phyloP scores from a whole-genome alignment of 2,329 filamentous ascomycete genomes.

The Stemphylium beticola region DNA sequence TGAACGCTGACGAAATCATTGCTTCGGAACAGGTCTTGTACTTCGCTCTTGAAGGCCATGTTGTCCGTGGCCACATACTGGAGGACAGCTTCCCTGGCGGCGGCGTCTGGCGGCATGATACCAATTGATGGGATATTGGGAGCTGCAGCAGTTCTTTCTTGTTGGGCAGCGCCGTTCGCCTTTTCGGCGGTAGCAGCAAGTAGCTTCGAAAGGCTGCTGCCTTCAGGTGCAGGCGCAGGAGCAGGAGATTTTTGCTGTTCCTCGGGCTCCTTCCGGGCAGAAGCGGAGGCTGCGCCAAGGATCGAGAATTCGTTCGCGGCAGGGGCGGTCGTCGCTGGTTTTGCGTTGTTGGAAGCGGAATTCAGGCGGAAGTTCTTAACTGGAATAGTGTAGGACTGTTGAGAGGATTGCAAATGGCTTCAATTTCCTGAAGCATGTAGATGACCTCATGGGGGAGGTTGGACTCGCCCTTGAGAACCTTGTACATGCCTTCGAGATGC shows the following conservation, averaged over 20 bases:
- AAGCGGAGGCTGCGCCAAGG: background rate
- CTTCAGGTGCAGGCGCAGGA: background rate
- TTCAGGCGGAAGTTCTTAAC: background rate
- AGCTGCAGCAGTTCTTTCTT: background rate
- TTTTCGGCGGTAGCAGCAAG: background rate
- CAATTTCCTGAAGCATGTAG: constrained; percentile 1
- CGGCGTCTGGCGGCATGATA: background rate
- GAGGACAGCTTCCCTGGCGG: background rate
- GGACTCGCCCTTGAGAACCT: background rate
- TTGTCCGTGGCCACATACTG: constrained; percentile 1
- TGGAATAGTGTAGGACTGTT: constrained; percentile 4
- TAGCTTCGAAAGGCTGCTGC: background rate
- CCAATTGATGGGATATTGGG: background rate
- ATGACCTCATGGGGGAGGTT: background rate
- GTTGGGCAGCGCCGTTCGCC: background rate
- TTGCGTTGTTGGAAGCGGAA: background rate
- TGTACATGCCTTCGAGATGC: background rate
- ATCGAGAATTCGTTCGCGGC: background rate
- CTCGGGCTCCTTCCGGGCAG: background rate
- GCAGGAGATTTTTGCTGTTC: background rate
- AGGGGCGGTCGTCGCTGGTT: background rate
- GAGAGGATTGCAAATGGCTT: background rate
- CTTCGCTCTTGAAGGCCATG: constrained; percentile 1
- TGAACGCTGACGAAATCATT: background rate
- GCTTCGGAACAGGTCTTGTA: constrained; percentile 2